Base-by-base conservation (phyloP, 2,329 filamentous ascomycete species). In the Colletotrichum lentis region DNA sequence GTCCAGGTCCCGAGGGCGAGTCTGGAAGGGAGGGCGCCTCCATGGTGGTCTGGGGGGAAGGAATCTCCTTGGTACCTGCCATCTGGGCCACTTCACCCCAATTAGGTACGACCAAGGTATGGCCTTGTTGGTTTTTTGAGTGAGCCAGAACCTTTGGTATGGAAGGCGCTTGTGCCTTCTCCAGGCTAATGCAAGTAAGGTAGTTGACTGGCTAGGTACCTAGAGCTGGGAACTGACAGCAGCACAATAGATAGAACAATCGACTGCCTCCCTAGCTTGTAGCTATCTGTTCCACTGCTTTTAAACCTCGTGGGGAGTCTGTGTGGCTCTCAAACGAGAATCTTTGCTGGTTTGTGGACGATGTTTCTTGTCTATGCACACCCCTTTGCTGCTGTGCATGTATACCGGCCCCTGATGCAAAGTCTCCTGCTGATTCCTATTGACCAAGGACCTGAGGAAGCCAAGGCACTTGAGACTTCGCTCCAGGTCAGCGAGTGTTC, bases 31-130 rank as follows among this genome's bases (percentile, higher is more conserved):
- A 55, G 49, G 65, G 58, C 7, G 50, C 54, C 20, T 56, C 47
- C 41, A 44, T 35, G 27, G 44, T 55, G 53, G 37, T 27, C 46
- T 55, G 53, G 31, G 8, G 64, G 52, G 56, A 44, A 60, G 64
- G 49, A 20, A 39, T 22, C 14, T 47, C 41, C 18, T 54, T 18
- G 4, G 43, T 67, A 43, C 53, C 49, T 59, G 54, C 67, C 55
- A 58, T 55, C 56, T 24, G 39, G 12, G 5, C 18, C n/a, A 37
- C 22, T 27, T 31, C n/a, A 43, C 57, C 46, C 18, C 12, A 24
- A 2, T 14, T 1, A 14, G 12, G 16, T 27, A 27, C 44, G 6
- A n/a, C 3, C 43, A 52, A 18, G 35, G 49, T 12, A 6, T 10
- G 37, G n/a, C 31, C 12, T 54, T 54, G 10, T 5, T 18, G 5